Evolutionary conservation across 2,329 filamentous ascomycete genomes (phyloP), one percentile per base, ranked within the genome.

Genomic region (Trichoderma pleuroti): DNA sequence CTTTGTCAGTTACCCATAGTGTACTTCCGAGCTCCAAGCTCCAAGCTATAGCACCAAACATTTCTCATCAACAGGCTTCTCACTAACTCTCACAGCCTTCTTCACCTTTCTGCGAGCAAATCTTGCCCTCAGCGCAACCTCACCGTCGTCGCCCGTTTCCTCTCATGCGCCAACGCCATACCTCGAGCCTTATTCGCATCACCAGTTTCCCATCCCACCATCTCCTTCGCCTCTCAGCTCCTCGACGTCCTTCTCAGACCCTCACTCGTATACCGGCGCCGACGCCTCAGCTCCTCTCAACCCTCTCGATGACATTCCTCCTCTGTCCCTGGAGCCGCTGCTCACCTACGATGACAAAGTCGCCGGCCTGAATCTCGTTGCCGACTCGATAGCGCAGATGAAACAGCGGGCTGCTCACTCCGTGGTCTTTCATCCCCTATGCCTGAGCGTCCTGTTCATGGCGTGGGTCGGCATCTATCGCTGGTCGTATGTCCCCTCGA

Each of bases 361-460:
- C 73, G 86, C 89, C 70, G 90, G 91, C 21, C 84, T 97, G 65
- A 87, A 87, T 73, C 87, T 97, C 24, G 86, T 97, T 49, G 91
- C 93, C 72, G 93, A 95, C 80, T 93, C 91, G 71, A 88, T 97
- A 63, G 92, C 93, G 42, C 91, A 97, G 81, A 93, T 96, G 84
- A 89, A 91, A 72, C 90, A 93, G 78, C 82, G 86, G 10, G 89
- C 92, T 24, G 87, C 89, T 54, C 82, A 83, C 68, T 82, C 87
- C 73, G 82, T 96, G 71, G 83, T 92, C 72, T 87, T 87, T 75
- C 89, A 93, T 80, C 88, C 88, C 0, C 78, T 87, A 28, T 83
- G 84, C 63, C 77, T 90, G 16, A 81, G 84, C 26, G 79, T 84
- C 9, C 80, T 89, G n/a, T 76, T 81, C 52, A 77, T 80, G 12